A percentile compares a stretch with the other conserved stretches of the same genome.
These are phyloP conservation scores for Cardamine resedifolia DNA, from an alignment of 345 rosid species.

Conservation along the genomic window DNA sequence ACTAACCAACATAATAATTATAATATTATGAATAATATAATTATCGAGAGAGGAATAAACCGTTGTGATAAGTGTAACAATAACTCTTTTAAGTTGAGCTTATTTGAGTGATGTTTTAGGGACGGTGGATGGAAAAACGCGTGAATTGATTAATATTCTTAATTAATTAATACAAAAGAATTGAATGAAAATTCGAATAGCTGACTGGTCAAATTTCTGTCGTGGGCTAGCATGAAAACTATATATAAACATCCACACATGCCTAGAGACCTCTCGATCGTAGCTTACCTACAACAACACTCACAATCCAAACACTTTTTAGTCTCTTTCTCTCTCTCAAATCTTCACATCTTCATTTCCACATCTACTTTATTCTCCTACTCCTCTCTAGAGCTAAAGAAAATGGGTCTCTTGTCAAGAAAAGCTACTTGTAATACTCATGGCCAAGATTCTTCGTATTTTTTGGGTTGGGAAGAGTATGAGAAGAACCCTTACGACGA, in stretches of 20 bases:
- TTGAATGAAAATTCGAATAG: background rate
- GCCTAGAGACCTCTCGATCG: conserved; percentile 36
- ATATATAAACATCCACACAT: conserved; percentile 40
- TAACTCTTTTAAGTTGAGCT: conserved; percentile 13
- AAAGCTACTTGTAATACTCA: conserved; percentile 65
- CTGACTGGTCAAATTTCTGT: conserved; percentile 35
- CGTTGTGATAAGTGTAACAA: conserved; percentile 1
- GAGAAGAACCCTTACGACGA: conserved; percentile 74
- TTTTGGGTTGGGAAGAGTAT: conserved; percentile 75
- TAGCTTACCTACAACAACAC: conserved; percentile 41
- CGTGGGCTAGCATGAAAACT: conserved; percentile 33
- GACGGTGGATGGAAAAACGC: conserved; percentile 43
- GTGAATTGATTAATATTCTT: conserved; percentile 31
- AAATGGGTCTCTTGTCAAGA: conserved; percentile 58
- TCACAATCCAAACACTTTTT: conserved; percentile 29
- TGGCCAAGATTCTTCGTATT: conserved; percentile 79
- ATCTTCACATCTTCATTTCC: conserved; percentile 11
- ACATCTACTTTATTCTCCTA: background rate
- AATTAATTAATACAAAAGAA: conserved; percentile 19
- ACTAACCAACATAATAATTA: background rate
- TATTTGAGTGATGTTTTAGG: conserved; percentile 28
- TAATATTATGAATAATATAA: no score
- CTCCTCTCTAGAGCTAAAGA: conserved; percentile 3
- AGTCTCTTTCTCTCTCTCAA: conserved; percentile 11
- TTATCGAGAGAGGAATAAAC: conserved; percentile 8